Evolutionary conservation across 2,329 filamentous ascomycete genomes (phyloP).

Genomic region (Tolypocladium tropicale): DNA sequence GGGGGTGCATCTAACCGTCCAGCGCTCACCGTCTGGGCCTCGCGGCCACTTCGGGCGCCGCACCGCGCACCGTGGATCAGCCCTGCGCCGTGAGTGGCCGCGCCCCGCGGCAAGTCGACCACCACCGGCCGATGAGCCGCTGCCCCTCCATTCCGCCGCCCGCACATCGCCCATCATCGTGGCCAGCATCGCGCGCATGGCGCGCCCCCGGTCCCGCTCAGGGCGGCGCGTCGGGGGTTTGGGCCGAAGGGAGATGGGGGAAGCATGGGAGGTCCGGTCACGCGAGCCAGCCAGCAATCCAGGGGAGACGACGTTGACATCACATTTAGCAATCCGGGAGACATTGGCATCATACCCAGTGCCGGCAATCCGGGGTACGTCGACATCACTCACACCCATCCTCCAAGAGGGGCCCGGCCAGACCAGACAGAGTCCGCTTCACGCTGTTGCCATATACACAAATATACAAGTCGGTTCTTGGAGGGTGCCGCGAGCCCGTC

Average conservation of each 20-base stretch:
- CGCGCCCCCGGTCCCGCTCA: not conserved
- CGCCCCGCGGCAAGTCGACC: too few species aligned
- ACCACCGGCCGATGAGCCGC: not conserved
- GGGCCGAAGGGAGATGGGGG: too few species aligned
- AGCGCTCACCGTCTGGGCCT: not conserved
- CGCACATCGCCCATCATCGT: too few species aligned
- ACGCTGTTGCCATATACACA: not conserved
- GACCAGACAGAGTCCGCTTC: not conserved
- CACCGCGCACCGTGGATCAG: conserved; percentile 17
- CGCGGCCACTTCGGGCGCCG: conserved; percentile 5
- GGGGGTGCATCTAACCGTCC: conserved; percentile 2
- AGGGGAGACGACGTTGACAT: not conserved
- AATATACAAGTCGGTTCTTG: not conserved
- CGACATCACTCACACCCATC: too few species aligned
- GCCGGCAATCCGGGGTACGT: too few species aligned
- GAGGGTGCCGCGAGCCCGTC: not conserved
- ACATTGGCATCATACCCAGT: too few species aligned
- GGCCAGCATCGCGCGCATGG: too few species aligned
- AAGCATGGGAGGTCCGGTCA: not conserved
- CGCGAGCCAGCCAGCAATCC: not conserved
- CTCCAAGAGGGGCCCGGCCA: too few species aligned
- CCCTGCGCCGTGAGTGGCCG: conserved; percentile 15
- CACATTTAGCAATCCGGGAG: too few species aligned
- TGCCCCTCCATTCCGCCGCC: not conserved
- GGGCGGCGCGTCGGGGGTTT: not conserved